Conservation (phyloP, 805 yeast species). For the Sugiyamaella americana region DNA sequence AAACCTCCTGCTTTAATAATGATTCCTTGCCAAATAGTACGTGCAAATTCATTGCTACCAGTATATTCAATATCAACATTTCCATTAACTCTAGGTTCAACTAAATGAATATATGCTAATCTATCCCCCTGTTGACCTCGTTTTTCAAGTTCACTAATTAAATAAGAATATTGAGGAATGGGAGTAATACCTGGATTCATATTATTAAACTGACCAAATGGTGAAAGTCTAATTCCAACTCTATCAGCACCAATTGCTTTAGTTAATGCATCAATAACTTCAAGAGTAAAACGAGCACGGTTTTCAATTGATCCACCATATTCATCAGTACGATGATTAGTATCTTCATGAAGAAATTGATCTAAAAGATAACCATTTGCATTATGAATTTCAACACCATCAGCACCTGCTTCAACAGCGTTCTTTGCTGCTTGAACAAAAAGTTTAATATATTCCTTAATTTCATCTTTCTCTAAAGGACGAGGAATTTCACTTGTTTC, state of each 20-base stretch:
- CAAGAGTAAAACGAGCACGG: constrained; percentile 43
- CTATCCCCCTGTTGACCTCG: constrained; percentile 33
- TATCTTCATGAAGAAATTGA: constrained; percentile 39
- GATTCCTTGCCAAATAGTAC: constrained; percentile 41
- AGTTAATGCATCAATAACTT: constrained; percentile 45
- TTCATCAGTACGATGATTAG: constrained; percentile 50
- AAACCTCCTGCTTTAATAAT: constrained; percentile 38
- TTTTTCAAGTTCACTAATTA: constrained; percentile 38
- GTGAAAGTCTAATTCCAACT: constrained; percentile 39
- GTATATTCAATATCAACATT: too few relatives aligned
- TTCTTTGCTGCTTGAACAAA: constrained; percentile 45
- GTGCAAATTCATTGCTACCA: constrained; percentile 21
- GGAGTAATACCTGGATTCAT: constrained; percentile 27
- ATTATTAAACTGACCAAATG: constrained; percentile 27
- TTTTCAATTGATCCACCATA: constrained; percentile 58
- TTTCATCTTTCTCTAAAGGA: constrained; percentile 37
- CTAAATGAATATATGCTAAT: constrained; percentile 32
- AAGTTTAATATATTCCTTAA: constrained; percentile 37
- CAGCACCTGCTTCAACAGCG: constrained; percentile 49
- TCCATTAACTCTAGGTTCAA: constrained; percentile 34
- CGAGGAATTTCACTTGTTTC: too few relatives aligned
- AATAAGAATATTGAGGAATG: constrained; percentile 38
- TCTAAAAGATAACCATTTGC: constrained; percentile 42
- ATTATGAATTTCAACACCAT: constrained; percentile 58
- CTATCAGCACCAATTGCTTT: constrained; percentile 47